Percentiles rank a stretch among this genome's conserved stretches.
These are phyloP conservation scores for Phytopythium kandeliae DNA, from an alignment of 352 stramenopile species.

Conservation along the genomic window DNA sequence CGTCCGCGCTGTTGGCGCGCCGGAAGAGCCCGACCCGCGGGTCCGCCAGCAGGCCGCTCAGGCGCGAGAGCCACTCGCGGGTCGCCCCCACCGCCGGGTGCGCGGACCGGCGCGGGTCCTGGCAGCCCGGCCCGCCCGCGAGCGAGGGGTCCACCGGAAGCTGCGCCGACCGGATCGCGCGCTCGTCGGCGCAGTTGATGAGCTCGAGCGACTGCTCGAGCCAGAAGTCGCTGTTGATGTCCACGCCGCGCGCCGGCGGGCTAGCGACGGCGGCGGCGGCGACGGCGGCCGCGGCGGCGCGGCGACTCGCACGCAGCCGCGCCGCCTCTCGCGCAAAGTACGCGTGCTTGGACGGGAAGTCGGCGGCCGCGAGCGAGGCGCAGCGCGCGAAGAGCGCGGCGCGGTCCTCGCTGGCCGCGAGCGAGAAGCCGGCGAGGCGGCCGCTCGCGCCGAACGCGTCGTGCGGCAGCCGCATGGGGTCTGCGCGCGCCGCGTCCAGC, in stretches of 20 bases:
- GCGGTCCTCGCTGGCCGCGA: not conserved
- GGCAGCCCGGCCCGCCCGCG: constrained; percentile 53
- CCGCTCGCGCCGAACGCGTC: constrained; percentile 14
- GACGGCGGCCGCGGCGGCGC: too few relatives aligned
- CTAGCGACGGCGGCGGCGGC: too few relatives aligned
- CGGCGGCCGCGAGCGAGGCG: constrained; percentile 15
- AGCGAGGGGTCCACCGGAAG: constrained; percentile 67
- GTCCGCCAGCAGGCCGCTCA: constrained; percentile 49
- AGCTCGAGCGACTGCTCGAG: constrained; percentile 52
- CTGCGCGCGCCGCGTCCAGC: constrained; percentile 16
- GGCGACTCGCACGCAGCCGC: constrained; percentile 5
- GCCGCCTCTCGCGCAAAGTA: constrained; percentile 20
- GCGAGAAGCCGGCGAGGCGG: constrained; percentile 5
- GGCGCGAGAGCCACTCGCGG: constrained; percentile 76
- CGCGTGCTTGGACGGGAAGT: constrained; percentile 48
- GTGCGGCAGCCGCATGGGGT: constrained; percentile 19
- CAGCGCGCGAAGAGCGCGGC: constrained; percentile 19
- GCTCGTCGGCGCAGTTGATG: constrained; percentile 32
- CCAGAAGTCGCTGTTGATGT: constrained; percentile 31
- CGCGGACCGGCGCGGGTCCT: too few relatives aligned
- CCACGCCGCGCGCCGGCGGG: constrained; percentile 4
- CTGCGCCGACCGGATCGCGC: constrained; percentile 25
- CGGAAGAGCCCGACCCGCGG: constrained; percentile 45
- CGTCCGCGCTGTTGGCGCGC: constrained; percentile 44
- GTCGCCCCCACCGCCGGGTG: constrained; percentile 56